Evolutionary conservation across 768 basidiomycete species (phyloP).

Genomic region (Leucocoprinus sp.): DNA sequence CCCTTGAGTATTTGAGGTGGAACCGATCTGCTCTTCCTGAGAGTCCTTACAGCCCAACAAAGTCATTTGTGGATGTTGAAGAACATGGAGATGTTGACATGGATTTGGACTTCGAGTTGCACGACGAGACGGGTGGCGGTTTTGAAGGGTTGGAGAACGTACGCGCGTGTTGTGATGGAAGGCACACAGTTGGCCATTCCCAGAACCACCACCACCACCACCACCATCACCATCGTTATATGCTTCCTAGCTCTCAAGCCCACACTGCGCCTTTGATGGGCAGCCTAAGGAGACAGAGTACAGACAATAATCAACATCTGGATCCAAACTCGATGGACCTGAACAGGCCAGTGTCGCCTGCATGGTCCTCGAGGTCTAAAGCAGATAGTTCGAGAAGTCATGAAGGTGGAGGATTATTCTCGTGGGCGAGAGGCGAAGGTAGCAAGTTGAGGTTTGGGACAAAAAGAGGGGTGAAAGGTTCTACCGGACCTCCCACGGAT

Average conservation of each 20-base stretch:
- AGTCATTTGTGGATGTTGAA: conserved; percentile 53
- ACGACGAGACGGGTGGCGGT: conserved; percentile 69
- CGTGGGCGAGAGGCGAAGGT: conserved; percentile 54
- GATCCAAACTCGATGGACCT: conserved; percentile 41
- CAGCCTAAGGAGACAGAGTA: conserved; percentile 30
- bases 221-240: conserved; percentile 43
- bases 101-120: conserved; percentile 77
- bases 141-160: conserved; percentile 96
- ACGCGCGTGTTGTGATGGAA: conserved; percentile 82
- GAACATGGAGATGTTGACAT: conserved; percentile 27
- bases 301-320: conserved; percentile 38
- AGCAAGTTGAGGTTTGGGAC: conserved; percentile 73
- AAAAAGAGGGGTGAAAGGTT: conserved; percentile 44
- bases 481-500: conserved; percentile 20
- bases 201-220: conserved; percentile 51
- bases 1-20: conserved; percentile 84
- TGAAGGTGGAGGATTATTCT: conserved; percentile 58
- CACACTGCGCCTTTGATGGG: conserved; percentile 16
- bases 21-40: conserved; percentile 43
- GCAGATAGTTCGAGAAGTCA: conserved; percentile 68
- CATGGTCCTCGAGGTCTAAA: conserved; percentile 81
- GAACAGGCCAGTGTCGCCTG: conserved; percentile 64
- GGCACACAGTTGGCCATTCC: conserved; percentile 72
- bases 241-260: conserved; percentile 15
- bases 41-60: conserved; percentile 67